A percentile compares a stretch with the other conserved stretches of the same genome.
phyloP scores from a whole-genome alignment of 2,329 filamentous ascomycete genomes.

The Claviceps humidiphila region DNA sequence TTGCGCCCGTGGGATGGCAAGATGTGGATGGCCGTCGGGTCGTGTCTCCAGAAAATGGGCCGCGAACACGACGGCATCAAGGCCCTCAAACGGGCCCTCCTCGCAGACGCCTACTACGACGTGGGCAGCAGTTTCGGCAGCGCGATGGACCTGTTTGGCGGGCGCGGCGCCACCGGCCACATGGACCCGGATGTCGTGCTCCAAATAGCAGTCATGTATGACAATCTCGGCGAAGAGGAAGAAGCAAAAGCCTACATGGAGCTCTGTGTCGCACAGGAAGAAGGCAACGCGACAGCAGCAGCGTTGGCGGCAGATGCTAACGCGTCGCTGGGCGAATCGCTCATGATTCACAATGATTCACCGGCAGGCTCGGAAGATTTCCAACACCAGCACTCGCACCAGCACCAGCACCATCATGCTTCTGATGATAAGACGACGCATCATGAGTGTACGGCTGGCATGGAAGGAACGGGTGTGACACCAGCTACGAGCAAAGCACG shows the following conservation, averaged over 20 bases:
- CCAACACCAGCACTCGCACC: slow-evolving; percentile 15
- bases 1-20: slow-evolving; percentile 93
- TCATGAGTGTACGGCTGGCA: slow-evolving; percentile 9
- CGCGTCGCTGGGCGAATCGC: slow-evolving; percentile 28
- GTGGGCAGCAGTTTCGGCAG: slow-evolving; percentile 41
- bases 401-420: slow-evolving; percentile 3
- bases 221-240: slow-evolving; percentile 60
- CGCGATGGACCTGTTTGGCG: slow-evolving; percentile 30
- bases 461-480: slow-evolving; percentile 68
- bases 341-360: slow-evolving; percentile 43
- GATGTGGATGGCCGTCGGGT: slow-evolving; percentile 96
- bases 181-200: slow-evolving; percentile 85
- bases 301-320: slow-evolving; percentile 26
- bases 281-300: slow-evolving; percentile 42
- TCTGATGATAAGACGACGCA: slow-evolving; percentile 10
- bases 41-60: slow-evolving; percentile 81
- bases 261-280: slow-evolving; percentile 83
- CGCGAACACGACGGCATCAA: slow-evolving; percentile 85
- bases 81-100: slow-evolving; percentile 79
- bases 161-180: slow-evolving; percentile 38
- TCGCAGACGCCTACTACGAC: slow-evolving; percentile 80
- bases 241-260: slow-evolving; percentile 94
- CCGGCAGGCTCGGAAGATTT: slow-evolving; percentile 24
- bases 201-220: slow-evolving; percentile 82
- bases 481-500: slow-evolving; percentile 83